Base-by-base conservation (phyloP, 129 eudicot species). In the sunflower (Helianthus annuus) region DNA sequence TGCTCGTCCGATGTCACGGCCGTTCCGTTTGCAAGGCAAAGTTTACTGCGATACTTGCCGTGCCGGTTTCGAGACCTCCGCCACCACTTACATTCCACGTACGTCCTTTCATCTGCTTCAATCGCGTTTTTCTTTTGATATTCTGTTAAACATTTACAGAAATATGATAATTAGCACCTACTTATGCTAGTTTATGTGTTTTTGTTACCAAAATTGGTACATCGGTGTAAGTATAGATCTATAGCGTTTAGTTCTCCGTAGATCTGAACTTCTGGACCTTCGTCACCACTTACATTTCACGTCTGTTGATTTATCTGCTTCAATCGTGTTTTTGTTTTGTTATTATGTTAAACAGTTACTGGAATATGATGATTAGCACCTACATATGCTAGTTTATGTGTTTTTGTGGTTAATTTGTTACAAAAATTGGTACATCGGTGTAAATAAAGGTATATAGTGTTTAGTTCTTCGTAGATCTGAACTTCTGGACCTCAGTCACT, bases 1-100 rank as follows among this genome's bases (percentile, higher is more conserved):
- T 15, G 39, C 63, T 6, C 78, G 86, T 14, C 86, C 83, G 54
- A 53, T 66, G 73, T 70, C 81, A 7, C 60, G 76, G 1, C 88
- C 85, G 6, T 83, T 68, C 69, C 48, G 66, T 24, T 57, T 86
- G 10, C 58, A 56, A 4, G 91, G 91, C 22, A 76, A 66, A 40
- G 91, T 86, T 29, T 86, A 86, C 88, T 86, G 91, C 74, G 91
- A 86, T 53, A 77, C 84, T 54, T 86, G 91, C 73, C 88, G 84
- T 60, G 85, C 84, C 64, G 91, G 91, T 34, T 86, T 83, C 39
- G 91, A 86, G 69, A 86, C 87, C 61, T 73, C 85, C 65, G 85
- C 88, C 62, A 80, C 91, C 62, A 80, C 79, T 14, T 83, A 83
- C 82, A 81, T 86, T 76, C 66, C 72, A 27, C 88, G 91, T 85